phyloP scores from a whole-genome alignment of 306 rosid species.

The Cyclanthera cordifolia region DNA sequence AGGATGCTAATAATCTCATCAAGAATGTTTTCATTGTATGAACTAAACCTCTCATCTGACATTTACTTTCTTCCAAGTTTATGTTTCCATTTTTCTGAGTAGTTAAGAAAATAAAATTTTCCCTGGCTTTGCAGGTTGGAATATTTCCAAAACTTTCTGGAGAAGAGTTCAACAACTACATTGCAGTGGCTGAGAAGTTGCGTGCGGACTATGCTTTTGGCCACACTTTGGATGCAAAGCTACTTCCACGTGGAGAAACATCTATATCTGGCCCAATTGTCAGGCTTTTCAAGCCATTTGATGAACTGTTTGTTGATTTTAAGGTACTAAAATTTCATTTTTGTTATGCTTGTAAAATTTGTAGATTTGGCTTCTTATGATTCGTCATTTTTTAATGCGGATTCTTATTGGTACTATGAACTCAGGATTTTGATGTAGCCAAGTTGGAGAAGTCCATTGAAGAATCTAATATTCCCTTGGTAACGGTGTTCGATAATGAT shows the following conservation, averaged over 20 bases:
- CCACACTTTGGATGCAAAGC: slow-evolving; percentile 69
- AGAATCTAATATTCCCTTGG: slow-evolving; percentile 42
- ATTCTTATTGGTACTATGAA: slow-evolving; percentile 10
- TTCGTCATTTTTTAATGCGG: neutral
- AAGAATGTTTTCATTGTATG: slow-evolving; percentile 60
- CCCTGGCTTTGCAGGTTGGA: slow-evolving; percentile 43
- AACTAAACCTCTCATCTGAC: neutral
- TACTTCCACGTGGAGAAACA: slow-evolving; percentile 83
- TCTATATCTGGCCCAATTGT: slow-evolving; percentile 61
- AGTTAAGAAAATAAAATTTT: neutral
- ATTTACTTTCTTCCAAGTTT: neutral
- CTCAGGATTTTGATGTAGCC: slow-evolving; percentile 60
- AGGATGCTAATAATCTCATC: slow-evolving; percentile 45
- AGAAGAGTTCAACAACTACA: slow-evolving; percentile 56
- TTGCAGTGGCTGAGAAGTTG: slow-evolving; percentile 56
- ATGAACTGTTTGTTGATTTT: slow-evolving; percentile 67
- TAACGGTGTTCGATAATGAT: slow-evolving; percentile 58
- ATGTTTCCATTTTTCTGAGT: neutral
- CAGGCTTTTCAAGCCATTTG: slow-evolving; percentile 88
- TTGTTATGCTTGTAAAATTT: neutral
- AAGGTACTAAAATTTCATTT: slow-evolving; percentile 33
- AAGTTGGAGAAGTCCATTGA: slow-evolving; percentile 64
- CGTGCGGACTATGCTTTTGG: slow-evolving; percentile 79
- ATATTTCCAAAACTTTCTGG: slow-evolving; percentile 70
- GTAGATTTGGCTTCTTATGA: neutral